phyloP scores from a whole-genome alignment of 495 filamentous ascomycete genomes.

The Aspergillus sclerotiicarbonarius region DNA sequence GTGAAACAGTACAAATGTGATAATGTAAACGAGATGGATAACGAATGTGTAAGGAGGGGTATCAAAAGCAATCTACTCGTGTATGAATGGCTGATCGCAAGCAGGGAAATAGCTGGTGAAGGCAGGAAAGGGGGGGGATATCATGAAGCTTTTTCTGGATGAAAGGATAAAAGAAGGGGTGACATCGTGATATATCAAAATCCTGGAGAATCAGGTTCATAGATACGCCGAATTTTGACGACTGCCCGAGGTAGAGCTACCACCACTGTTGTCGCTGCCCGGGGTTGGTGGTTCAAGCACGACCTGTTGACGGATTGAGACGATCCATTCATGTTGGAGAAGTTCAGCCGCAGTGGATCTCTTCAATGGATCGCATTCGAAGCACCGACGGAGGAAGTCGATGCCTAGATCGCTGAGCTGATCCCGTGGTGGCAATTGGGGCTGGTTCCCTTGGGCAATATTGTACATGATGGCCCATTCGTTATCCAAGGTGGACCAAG shows the following conservation, averaged over 20 bases:
- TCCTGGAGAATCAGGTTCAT: constrained; percentile 12
- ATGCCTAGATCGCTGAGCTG: constrained; percentile 83
- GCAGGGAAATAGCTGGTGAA: background rate
- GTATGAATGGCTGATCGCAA: background rate
- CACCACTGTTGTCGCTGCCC: constrained; percentile 36
- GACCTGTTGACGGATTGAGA: constrained; percentile 59
- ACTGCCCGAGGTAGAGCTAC: constrained; percentile 29
- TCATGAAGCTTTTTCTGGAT: background rate
- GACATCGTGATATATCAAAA: background rate
- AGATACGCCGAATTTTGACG: constrained; percentile 37
- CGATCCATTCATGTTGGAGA: constrained; percentile 95
- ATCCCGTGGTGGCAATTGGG: constrained; percentile 74
- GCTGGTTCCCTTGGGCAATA: constrained; percentile 93
- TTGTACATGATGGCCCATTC: constrained; percentile 99
- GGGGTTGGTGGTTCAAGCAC: constrained; percentile 54
- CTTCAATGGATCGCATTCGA: constrained; percentile 77
- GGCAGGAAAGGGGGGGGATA: background rate
- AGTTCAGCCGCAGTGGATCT: constrained; percentile 83
- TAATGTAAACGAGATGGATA: background rate
- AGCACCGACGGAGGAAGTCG: constrained; percentile 85
- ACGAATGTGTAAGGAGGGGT: constrained; percentile 9
- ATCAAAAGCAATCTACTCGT: constrained; percentile 18
- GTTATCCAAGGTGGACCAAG: constrained; percentile 97
- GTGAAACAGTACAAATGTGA: background rate
- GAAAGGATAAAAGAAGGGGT: constrained; percentile 1